A percentile compares a stretch with the other conserved stretches of the same genome.
Conservation (phyloP, 306 rosid species). For the Medicago arabica region DNA sequence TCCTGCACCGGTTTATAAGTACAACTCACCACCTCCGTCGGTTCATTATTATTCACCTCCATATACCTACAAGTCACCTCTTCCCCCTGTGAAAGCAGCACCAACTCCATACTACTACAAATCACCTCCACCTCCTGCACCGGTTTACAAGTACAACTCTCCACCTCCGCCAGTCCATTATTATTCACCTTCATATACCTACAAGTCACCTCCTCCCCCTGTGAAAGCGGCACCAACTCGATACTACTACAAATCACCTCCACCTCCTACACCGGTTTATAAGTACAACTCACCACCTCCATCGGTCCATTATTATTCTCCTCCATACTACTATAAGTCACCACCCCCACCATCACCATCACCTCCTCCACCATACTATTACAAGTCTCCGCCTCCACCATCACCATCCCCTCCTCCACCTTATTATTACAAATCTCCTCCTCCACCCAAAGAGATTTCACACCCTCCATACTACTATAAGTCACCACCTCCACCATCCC, state of each 20-base stretch:
- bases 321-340: neutral
- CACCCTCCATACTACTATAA: neutral
- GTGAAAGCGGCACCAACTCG: slow-evolving; percentile 56
- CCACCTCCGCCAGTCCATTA: slow-evolving; percentile 34
- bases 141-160: neutral
- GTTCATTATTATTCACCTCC: neutral
- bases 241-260: slow-evolving; percentile 57
- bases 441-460: neutral
- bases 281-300: slow-evolving; percentile 14
- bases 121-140: neutral
- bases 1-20: neutral
- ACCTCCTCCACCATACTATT: neutral
- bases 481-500: neutral
- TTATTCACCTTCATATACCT: slow-evolving; percentile 30
- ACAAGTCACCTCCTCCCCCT: slow-evolving; percentile 57
- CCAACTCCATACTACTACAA: neutral
- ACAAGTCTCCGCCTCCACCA: neutral
- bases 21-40: slow-evolving; percentile 8
- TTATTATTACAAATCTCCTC: neutral
- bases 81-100: neutral
- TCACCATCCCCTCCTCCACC: neutral
- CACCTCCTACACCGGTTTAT: slow-evolving; percentile 15
- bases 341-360: neutral
- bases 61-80: neutral
- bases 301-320: neutral